phyloP scores from a whole-genome alignment of 495 filamentous ascomycete species.

The Cenococcum geophilum region DNA sequence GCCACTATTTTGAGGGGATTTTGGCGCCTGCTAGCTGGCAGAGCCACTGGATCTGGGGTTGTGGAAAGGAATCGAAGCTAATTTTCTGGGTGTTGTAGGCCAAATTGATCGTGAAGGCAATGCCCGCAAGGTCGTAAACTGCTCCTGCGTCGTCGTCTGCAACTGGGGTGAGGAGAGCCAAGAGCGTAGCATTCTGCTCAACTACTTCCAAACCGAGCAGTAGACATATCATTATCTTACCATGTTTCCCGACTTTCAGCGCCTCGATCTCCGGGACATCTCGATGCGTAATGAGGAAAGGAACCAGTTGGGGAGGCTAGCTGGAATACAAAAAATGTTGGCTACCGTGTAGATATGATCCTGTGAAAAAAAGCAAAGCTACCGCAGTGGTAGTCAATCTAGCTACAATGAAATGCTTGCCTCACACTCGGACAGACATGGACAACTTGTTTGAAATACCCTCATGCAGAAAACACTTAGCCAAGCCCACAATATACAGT shows the following conservation, averaged over 20 bases:
- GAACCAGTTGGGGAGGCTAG: too few species aligned
- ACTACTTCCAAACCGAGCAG: slow-evolving; percentile 96
- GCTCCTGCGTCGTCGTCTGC: slow-evolving; percentile 97
- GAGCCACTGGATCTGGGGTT: background rate
- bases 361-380: too few species aligned
- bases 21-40: too few species aligned
- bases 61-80: background rate
- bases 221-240: slow-evolving; percentile 36
- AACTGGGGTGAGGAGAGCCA: slow-evolving; percentile 99
- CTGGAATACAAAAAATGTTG: too few species aligned
- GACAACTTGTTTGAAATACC: too few species aligned
- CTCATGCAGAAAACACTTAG: too few species aligned
- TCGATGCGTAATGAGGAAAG: too few species aligned
- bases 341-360: too few species aligned
- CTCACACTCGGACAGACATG: too few species aligned
- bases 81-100: slow-evolving; percentile 48
- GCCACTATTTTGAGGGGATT: background rate
- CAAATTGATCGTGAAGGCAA: slow-evolving; percentile 98
- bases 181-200: slow-evolving; percentile 94
- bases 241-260: background rate
- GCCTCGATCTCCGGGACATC: background rate
- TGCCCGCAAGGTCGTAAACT: slow-evolving; percentile 99
- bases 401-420: too few species aligned
- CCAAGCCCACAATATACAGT: too few species aligned
- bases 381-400: too few species aligned